Evolutionary conservation across 202 grass and related monocot species (phyloP).

Genomic region (Schoenoplectus tabernaemontani): DNA sequence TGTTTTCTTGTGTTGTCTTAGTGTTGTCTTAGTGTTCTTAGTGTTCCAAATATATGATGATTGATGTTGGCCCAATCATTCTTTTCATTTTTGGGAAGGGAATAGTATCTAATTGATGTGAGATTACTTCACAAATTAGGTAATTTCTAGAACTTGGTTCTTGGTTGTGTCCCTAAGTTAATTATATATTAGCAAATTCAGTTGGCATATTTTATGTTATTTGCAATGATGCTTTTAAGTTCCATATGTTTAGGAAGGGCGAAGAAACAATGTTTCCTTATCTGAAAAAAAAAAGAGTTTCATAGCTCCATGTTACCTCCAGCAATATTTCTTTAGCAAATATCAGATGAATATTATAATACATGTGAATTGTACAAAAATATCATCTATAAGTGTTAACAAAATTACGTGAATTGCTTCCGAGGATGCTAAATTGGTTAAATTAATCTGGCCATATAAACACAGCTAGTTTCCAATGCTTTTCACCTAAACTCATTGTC

Average conservation of each 20-base stretch:
- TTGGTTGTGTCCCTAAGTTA: background rate
- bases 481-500: background rate
- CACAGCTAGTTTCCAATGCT: background rate
- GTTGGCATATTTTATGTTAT: background rate
- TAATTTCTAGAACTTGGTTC: background rate
- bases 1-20: background rate
- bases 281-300: no score
- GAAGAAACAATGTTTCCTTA: no score
- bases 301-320: no score
- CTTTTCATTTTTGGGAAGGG: background rate
- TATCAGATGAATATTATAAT: background rate
- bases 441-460: background rate
- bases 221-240: background rate
- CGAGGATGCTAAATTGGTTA: no score
- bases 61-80: background rate
- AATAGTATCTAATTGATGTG: background rate
- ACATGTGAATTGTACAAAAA: background rate
- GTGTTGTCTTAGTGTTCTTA: background rate
- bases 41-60: background rate
- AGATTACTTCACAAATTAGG: background rate
- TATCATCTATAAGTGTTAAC: background rate
- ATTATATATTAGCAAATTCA: background rate
- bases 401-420: background rate
- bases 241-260: background rate
- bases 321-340: background rate